Conservation (phyloP, 2,329 filamentous ascomycete species). For the Fusarium setosum region DNA sequence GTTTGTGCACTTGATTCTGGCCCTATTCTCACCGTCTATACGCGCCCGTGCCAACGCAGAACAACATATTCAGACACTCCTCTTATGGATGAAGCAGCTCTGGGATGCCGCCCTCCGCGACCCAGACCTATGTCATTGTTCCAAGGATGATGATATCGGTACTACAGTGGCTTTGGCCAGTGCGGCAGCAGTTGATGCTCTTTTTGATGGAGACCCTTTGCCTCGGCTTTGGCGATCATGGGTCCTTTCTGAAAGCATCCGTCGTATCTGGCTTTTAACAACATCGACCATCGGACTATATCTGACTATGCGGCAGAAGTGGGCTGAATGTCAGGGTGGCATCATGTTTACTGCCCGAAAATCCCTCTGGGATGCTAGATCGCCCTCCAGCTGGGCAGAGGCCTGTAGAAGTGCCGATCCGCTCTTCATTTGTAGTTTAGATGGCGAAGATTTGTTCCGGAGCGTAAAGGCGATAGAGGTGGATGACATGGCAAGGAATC, state of each 20-base stretch:
- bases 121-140: not conserved
- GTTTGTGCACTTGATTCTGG: conserved; percentile 7
- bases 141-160: not conserved
- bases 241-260: conserved; percentile 18
- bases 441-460: not conserved
- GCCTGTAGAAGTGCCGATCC: not conserved
- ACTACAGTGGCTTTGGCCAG: not conserved
- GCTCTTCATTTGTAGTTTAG: conserved; percentile 6
- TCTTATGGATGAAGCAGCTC: conserved; percentile 6
- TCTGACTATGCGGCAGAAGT: conserved; percentile 1
- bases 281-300: conserved; percentile 14
- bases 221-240: conserved; percentile 15
- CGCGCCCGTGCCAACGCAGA: conserved; percentile 13
- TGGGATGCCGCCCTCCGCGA: conserved; percentile 4
- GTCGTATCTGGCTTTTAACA: conserved; percentile 9
- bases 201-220: conserved; percentile 12
- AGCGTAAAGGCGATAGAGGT: not conserved
- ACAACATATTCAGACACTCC: conserved; percentile 2
- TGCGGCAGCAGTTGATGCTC: not conserved
- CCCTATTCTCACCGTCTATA: conserved; percentile 7
- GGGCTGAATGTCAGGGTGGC: conserved; percentile 4
- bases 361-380: not conserved
- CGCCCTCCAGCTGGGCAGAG: not conserved
- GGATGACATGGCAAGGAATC: conserved; percentile 8
- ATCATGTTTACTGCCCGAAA: conserved; percentile 1